These are phyloP conservation scores for Yamadazyma paraphyllophila DNA, from an alignment of 805 yeast genomes.

Conservation along the genomic window DNA sequence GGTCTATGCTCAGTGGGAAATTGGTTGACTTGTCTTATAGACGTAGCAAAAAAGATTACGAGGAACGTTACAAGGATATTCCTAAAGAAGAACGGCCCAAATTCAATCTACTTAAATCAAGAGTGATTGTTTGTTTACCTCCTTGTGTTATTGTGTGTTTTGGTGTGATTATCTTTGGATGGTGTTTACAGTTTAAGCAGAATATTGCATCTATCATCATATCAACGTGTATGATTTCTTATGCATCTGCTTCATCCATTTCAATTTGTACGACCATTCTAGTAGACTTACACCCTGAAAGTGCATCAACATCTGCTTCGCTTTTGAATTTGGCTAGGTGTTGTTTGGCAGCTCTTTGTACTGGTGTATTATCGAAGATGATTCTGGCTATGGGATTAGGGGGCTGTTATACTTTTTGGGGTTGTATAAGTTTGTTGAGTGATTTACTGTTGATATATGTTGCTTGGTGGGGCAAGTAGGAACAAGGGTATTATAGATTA, in stretches of 20 bases:
- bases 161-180: constrained; percentile 52
- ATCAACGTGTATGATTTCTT: constrained; percentile 54
- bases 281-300: constrained; percentile 72
- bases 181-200: constrained; percentile 58
- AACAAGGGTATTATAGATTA: neutral
- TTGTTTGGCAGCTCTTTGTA: constrained; percentile 64
- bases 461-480: constrained; percentile 1
- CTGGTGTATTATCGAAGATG: constrained; percentile 69
- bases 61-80: constrained; percentile 22
- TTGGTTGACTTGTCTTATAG: constrained; percentile 52
- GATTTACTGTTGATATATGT: constrained; percentile 13
- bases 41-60: constrained; percentile 20
- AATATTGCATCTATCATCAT: constrained; percentile 57
- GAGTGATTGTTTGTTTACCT: constrained; percentile 42
- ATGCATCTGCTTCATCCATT: constrained; percentile 56
- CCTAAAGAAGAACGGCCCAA: constrained; percentile 28
- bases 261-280: constrained; percentile 62
- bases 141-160: constrained; percentile 38
- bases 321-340: constrained; percentile 73
- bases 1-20: constrained; percentile 60
- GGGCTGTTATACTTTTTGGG: constrained; percentile 75
- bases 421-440: constrained; percentile 35
- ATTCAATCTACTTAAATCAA: constrained; percentile 55
- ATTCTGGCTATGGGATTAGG: constrained; percentile 57
- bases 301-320: constrained; percentile 73